A percentile compares a stretch with the other conserved stretches of the same genome.
Conservation (phyloP, 495 filamentous ascomycete genomes). For the Penicillium turbatum region DNA sequence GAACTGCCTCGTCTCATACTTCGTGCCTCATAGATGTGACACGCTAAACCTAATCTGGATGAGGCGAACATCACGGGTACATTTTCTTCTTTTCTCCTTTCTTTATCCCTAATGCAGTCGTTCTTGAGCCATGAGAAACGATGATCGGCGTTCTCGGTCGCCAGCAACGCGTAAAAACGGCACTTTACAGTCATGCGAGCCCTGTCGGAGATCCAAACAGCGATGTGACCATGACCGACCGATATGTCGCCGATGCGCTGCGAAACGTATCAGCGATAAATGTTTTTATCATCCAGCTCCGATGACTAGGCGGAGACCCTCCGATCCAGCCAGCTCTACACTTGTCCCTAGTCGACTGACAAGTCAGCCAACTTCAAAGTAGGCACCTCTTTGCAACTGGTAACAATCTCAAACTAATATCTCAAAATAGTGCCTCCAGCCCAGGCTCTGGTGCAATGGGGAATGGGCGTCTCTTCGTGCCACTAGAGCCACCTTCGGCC, state of each 20-base stretch:
- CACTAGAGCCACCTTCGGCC: conserved; percentile 25
- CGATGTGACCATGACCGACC: conserved; percentile 46
- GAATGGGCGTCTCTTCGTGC: conserved; percentile 19
- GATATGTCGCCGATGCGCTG: conserved; percentile 33
- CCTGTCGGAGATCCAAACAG: conserved; percentile 50
- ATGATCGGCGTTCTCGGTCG: conserved; percentile 21
- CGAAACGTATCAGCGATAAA: conserved; percentile 30
- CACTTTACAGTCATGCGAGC: conserved; percentile 48
- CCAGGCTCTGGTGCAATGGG: conserved; percentile 26
- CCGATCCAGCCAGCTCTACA: conserved; percentile 12
- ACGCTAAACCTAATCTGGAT: conserved; percentile 13
- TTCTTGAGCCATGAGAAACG: conserved; percentile 17
- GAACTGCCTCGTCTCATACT: not conserved
- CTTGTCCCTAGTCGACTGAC: conserved; percentile 12
- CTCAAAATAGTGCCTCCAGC: conserved; percentile 23
- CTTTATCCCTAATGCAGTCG: not conserved
- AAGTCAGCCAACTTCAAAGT: conserved; percentile 28
- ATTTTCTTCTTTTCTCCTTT: not conserved
- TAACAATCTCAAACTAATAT: not conserved
- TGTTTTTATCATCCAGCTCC: conserved; percentile 46
- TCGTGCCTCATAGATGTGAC: not conserved
- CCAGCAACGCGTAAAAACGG: conserved; percentile 44
- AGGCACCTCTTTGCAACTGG: conserved; percentile 3
- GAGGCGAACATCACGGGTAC: not conserved
- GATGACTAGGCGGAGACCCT: conserved; percentile 33